Base-by-base conservation (phyloP, 2,329 filamentous ascomycete genomes). In the Paecilomyces variotii region DNA sequence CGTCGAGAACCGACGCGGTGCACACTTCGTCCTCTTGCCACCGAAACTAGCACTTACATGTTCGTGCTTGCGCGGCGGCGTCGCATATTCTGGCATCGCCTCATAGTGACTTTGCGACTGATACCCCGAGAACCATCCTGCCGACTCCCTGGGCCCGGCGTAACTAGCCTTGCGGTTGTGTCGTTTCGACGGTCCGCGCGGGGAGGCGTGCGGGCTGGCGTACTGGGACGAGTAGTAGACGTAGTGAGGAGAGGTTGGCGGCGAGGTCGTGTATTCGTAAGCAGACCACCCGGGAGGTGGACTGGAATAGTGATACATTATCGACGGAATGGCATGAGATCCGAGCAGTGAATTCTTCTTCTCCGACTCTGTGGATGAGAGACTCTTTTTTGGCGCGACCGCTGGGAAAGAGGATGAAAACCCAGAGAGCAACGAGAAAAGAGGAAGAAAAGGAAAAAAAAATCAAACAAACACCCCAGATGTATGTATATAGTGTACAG, bases 11-110 rank as follows among this genome's bases (percentile, higher is more conserved):
- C 70, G 76, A 70, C 74, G 70, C 70, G 69, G 64, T 62, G 67
- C 68, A 61, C 66, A 65, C 65, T 64, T 65, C 59, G 61, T 61
- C 62, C 65, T 61, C 54, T 69, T 68, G 63, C 68, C 73, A 71
- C 74, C 73, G 70, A 70, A 73, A 76, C 77, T 81, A 80, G 79
- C 80, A 87, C 84, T 87, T 86, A 87, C 84, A 86, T 83, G 81
- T 76, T 86, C 83, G 74, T 82, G 79, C 71, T 77, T 78, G 70
- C 73, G 76, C 75, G 81, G 78, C 75, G 77, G 76, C 62, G 79
- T 72, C 77, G 78, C 72, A 78, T 82, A 73, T 72, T 80, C 73
- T 68, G 75, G 74, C 65, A 72, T 73, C 56, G 71, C 61, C 54
- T 80, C 76, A 65, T 81, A 78, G 67, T 78, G 80, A 59, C 72